Base-by-base conservation (phyloP, 768 basidiomycete species). In the Tylopilus subfusipes region DNA sequence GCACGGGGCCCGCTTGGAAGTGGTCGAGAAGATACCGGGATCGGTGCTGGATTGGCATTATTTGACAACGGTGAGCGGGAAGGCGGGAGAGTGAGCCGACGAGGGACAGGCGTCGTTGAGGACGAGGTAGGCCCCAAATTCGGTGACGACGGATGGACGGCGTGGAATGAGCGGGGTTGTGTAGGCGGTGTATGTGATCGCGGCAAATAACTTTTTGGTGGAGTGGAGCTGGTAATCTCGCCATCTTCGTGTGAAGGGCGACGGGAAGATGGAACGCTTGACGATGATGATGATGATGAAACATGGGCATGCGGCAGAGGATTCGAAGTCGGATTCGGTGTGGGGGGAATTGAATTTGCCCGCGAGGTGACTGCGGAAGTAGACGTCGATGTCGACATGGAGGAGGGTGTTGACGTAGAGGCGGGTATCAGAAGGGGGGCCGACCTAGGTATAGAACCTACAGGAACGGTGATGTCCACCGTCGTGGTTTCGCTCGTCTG, bases 211-310 rank as follows among this genome's bases (percentile, higher is more conserved):
- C 63, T 56, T 54, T 73, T 73, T 27, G 64, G 68, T n/a, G 69
- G 70, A 9, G 69, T 69, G n/a, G 69, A 66, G 39, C 63, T 76
- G 0, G 63, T 63, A 51, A 82, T 81, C 63, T 82, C 81, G 5
- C 80, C 81, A 39, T 82, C 81, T 63, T 82, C 81, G 25, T 77
- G 78, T 6, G 78, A 75, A 0, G 67, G 62, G 10, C 69, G 66
- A n/a, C 67, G 67, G 9, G 70, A 55, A 42, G 56, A 22, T 38
- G 58, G 51, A 10, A 58, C 33, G 18, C 19, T 60, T 14, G 60
- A 57, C 30, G 59, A 56, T 31, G 51, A 39, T 29, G 52, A 22
- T 9, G 44, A 18, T 29, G 52, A 22, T 9, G 44, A 18, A 5
- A 48, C 4, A 14, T 48, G 48, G 14, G 50, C 16, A n/a, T 59